Conservation (phyloP, 192 early-diverging fungal species). For the Coemansia sp. region DNA sequence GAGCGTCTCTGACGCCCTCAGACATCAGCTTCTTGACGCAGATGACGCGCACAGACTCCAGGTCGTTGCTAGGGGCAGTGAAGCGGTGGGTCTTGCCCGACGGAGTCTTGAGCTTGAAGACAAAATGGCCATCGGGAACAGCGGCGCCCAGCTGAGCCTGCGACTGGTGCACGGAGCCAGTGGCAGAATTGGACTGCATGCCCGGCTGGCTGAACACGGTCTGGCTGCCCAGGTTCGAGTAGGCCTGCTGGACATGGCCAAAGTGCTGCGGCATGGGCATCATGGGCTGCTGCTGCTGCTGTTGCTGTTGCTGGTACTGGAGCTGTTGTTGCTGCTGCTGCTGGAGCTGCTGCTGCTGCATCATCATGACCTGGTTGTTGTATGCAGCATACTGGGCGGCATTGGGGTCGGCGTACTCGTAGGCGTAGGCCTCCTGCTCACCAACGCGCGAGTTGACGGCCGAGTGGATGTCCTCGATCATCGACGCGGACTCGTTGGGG, state of each 20-base stretch:
- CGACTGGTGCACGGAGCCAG: conserved; percentile 44
- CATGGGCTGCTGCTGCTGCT: conserved; percentile 35
- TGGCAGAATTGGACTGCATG: conserved; percentile 29
- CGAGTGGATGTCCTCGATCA: conserved; percentile 56
- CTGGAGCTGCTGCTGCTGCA: conserved; percentile 36
- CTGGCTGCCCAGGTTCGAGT: conserved; percentile 52
- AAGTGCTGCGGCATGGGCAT: conserved; percentile 48
- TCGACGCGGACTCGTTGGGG: conserved; percentile 56
- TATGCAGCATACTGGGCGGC: conserved; percentile 38
- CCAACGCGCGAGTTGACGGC: conserved; percentile 58
- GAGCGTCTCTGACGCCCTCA: conserved; percentile 56
- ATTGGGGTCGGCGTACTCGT: conserved; percentile 24
- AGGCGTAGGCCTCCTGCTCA: conserved; percentile 46
- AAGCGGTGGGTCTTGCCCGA: conserved; percentile 75
- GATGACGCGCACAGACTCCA: conserved; percentile 55
- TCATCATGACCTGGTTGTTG: conserved; percentile 35
- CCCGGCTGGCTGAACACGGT: conserved; percentile 42
- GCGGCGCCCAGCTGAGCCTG: conserved; percentile 34
- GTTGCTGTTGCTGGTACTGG: conserved; percentile 23
- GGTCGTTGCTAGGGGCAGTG: conserved; percentile 57
- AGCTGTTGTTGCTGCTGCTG: conserved; percentile 22
- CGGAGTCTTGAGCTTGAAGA: conserved; percentile 78
- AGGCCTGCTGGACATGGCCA: conserved; percentile 29
- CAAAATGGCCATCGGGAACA: conserved; percentile 48
- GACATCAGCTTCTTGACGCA: conserved; percentile 61